Percentiles rank a stretch among this genome's conserved stretches.
Evolutionary conservation across 169 alveolate genomes (phyloP).

Genomic region (Eimeria brunetti): DNA sequence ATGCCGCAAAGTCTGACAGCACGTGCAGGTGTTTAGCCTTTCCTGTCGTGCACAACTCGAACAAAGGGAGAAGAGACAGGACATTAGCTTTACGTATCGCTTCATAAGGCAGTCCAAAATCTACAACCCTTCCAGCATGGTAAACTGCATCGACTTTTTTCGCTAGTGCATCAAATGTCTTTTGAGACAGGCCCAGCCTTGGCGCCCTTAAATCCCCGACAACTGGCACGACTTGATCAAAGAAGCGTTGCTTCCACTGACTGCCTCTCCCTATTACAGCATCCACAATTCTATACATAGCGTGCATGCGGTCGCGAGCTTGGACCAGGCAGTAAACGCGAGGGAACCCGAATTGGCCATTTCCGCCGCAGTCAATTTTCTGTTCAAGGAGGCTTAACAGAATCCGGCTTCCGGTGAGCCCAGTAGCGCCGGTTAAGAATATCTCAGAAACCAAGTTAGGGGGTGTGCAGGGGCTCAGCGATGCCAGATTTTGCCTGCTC

Average conservation of each 20-base stretch:
- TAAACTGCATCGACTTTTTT: constrained; percentile 82
- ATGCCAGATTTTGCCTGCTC: constrained; percentile 16
- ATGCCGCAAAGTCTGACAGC: constrained; percentile 83
- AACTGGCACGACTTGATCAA: constrained; percentile 70
- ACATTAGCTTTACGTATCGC: constrained; percentile 82
- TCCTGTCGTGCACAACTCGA: constrained; percentile 81
- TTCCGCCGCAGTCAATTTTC: background rate
- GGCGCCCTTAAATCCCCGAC: constrained; percentile 82
- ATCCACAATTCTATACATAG: constrained; percentile 74
- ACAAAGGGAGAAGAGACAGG: constrained; percentile 75
- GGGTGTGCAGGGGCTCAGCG: constrained; percentile 34
- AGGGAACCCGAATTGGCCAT: background rate
- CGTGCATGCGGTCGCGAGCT: constrained; percentile 79
- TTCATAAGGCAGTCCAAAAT: constrained; percentile 79
- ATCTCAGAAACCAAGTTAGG: constrained; percentile 42
- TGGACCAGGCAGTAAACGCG: constrained; percentile 82
- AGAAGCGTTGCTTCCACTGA: constrained; percentile 57
- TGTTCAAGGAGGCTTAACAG: constrained; percentile 72
- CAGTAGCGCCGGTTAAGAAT: constrained; percentile 85
- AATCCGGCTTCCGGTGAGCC: constrained; percentile 83
- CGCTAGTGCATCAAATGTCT: constrained; percentile 66
- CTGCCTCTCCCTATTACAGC: constrained; percentile 72
- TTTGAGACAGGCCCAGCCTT: constrained; percentile 78
- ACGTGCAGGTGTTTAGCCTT: constrained; percentile 83
- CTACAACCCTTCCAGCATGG: constrained; percentile 84